Conservation (phyloP, 2,329 filamentous ascomycete genomes). For the Conoideocrella luteorostrata region DNA sequence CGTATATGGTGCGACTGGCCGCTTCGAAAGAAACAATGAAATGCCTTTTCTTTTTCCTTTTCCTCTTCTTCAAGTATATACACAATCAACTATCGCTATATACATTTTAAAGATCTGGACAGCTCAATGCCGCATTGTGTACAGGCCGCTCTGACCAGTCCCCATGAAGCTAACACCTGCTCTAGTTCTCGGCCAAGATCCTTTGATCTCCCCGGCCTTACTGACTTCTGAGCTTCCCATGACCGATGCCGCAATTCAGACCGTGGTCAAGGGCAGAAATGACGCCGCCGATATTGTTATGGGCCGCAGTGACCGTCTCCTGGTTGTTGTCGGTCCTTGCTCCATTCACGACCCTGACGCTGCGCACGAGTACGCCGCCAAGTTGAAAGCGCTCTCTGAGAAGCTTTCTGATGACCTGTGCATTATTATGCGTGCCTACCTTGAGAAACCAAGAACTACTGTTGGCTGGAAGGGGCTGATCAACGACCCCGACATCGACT, state of each 20-base stretch:
- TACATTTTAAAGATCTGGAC: too few species aligned
- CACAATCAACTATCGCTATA: too few species aligned
- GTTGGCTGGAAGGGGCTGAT: conserved; percentile 99
- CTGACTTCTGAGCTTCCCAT: conserved; percentile 81
- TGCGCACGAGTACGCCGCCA: conserved; percentile 80
- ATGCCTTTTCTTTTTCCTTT: too few species aligned
- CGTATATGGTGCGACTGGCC: too few species aligned
- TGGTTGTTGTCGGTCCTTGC: conserved; percentile 93
- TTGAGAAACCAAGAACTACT: conserved; percentile 96
- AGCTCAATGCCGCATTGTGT: not conserved
- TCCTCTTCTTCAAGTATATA: too few species aligned
- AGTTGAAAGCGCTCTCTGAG: conserved; percentile 69
- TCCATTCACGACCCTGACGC: conserved; percentile 90
- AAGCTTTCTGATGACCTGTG: conserved; percentile 78
- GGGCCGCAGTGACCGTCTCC: conserved; percentile 74
- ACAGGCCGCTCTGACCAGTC: not conserved
- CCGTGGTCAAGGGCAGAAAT: conserved; percentile 64
- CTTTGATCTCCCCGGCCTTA: conserved; percentile 81
- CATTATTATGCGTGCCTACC: conserved; percentile 97
- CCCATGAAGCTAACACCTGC: conserved; percentile 13
- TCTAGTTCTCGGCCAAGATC: conserved; percentile 89
- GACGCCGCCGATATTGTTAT: conserved; percentile 70
- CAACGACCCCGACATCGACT: conserved; percentile 97
- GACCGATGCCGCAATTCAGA: conserved; percentile 54
- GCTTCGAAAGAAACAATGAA: too few species aligned